phyloP scores from a whole-genome alignment of 306 rosid genomes.

The Lagenaria siceraria region DNA sequence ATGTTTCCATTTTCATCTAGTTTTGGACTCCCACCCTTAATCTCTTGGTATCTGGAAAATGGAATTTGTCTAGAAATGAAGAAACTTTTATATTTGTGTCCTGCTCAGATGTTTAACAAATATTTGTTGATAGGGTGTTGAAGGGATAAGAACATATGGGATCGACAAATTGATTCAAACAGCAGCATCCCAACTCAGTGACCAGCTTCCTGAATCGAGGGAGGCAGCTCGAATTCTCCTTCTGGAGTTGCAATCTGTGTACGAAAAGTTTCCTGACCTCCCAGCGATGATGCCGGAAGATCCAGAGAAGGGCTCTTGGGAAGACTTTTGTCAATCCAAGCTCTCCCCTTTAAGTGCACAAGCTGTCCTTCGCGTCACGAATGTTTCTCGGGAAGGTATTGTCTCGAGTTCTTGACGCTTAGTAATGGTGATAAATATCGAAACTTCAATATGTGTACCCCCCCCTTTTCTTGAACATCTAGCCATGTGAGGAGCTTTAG shows the following conservation, averaged over 20 bases:
- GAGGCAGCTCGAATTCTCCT: conserved; percentile 89
- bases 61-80: neutral
- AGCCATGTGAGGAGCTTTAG: conserved; percentile 18
- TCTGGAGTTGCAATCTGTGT: conserved; percentile 71
- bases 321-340: conserved; percentile 70
- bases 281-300: conserved; percentile 24
- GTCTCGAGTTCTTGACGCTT: conserved; percentile 49
- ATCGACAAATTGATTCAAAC: conserved; percentile 83
- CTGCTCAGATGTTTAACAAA: neutral
- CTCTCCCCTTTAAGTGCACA: conserved; percentile 91
- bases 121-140: conserved; percentile 54
- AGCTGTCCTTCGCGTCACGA: conserved; percentile 90
- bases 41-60: neutral
- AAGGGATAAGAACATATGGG: conserved; percentile 76
- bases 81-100: neutral
- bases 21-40: neutral
- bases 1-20: neutral
- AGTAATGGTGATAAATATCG: neutral
- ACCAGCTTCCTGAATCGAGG: conserved; percentile 93
- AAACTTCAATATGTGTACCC: neutral
- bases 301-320: conserved; percentile 61
- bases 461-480: neutral
- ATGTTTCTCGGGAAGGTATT: conserved; percentile 55
- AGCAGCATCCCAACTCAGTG: conserved; percentile 89
- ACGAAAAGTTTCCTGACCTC: conserved; percentile 39